Base-by-base conservation (phyloP, 2,329 filamentous ascomycete genomes). In the Pseudocercospora vitis region DNA sequence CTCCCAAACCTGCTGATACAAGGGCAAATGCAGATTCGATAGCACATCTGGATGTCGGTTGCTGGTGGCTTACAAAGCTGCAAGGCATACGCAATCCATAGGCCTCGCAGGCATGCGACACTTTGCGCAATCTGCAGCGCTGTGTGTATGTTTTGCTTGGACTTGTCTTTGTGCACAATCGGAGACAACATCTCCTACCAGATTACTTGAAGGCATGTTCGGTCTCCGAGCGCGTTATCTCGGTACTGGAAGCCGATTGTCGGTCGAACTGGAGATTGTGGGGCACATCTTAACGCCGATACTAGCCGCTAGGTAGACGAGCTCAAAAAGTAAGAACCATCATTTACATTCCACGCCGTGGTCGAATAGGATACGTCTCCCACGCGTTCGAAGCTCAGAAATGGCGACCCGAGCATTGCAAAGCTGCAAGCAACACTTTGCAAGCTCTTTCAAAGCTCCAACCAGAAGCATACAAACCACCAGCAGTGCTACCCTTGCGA, bases 401-500 rank as follows among this genome's bases (percentile, higher is more conserved):
- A 59, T 59, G 57, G 54, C 57, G 12, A 33, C 55, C 18, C 45
- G 48, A 39, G 46, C 31, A 28, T 37, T 56, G 24, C 39, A 56
- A 24, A 45, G 33, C 31, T 53, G 44, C 24, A 44, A 23, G 18
- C 47, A 53, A 24, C 53, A 50, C 19, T 19, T 57, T 19, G 51
- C 45, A 23, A 47, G 19, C 48, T 48, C 54, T 26, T 19, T 59
- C 21, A 59, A 52, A 35, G 40, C 45, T 19, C 31, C 59, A 23
- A 28, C 55, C 16, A 48, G 55, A 45, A 42, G 53, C 50, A 50
- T 32, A 63, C 70, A 65, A 44, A 62, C 52, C 49, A 58, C 55
- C 48, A 55, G 59, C 29, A 50, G 67, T 58, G 74, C 85, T 53
- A 87, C 84, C 6, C 78, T 95, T 60, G 91, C 91, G 46, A 81